These are phyloP conservation scores for Madurella fahalii DNA, from an alignment of 2,329 filamentous ascomycete species.

Conservation along the genomic window DNA sequence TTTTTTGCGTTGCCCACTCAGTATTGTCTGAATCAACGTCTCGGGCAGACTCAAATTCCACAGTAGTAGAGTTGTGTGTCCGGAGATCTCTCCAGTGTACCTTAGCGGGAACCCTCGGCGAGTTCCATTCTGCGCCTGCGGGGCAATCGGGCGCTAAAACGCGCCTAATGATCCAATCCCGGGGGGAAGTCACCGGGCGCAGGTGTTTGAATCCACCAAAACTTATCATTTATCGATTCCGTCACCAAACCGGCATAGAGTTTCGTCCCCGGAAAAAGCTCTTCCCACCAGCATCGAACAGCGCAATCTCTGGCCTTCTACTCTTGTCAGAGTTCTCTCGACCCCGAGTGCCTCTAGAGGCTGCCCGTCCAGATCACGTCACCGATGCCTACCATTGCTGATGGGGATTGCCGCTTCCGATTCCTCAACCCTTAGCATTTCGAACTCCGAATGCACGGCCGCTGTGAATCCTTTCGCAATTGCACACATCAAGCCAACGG, in stretches of 20 bases:
- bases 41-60: too few species aligned
- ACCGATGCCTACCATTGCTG: conserved; percentile 44
- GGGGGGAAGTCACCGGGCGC: neutral
- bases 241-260: conserved; percentile 13
- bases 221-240: conserved; percentile 10
- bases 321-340: conserved; percentile 10
- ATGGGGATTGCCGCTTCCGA: conserved; percentile 39
- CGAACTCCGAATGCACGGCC: conserved; percentile 45
- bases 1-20: too few species aligned
- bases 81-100: too few species aligned
- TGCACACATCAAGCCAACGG: conserved; percentile 32
- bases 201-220: conserved; percentile 8
- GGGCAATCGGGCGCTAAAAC: conserved; percentile 4
- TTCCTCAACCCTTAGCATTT: conserved; percentile 44
- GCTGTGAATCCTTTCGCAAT: conserved; percentile 26
- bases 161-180: conserved; percentile 16
- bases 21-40: too few species aligned
- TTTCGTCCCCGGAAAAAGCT: conserved; percentile 2
- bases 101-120: too few species aligned
- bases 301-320: conserved; percentile 2
- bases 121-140: neutral
- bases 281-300: neutral
- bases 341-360: conserved; percentile 21
- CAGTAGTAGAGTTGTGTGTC: too few species aligned
- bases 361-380: conserved; percentile 19